Evolutionary conservation across 805 yeast genomes (phyloP), one percentile per base, ranked within the genome.

Genomic region (Ogataea ganodermae): DNA sequence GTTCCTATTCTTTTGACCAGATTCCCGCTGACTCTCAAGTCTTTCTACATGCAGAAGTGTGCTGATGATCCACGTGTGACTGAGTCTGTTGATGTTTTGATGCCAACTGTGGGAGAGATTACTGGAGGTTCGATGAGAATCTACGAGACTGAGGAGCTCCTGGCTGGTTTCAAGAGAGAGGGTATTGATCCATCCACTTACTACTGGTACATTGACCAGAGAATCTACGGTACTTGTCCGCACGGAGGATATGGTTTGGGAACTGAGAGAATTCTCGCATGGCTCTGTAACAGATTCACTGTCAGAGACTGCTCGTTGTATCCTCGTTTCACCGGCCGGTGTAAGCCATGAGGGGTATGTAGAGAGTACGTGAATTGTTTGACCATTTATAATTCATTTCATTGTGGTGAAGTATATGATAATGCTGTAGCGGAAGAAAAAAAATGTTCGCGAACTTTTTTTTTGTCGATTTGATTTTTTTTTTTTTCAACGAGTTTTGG

Each of bases 121-220:
- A 89, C 96, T 38, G 99, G 99, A 70, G 99, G 99, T 50, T 92
- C 98, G 40, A 94, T 94, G 99, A 91, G 99, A 80, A 90, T 89
- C 57, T 81, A 78, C 53, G 81, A 82, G 61, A 72, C 78, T 50
- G 89, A 89, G 36, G 98, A 92, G 70, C 78, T 94, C 60, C 67
- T 86, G 60, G 96, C 82, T 39, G 97, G 96, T 43, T 86, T 92
- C 79, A 84, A 84, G 73, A 88, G 97, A 73, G 99, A 94, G 75
- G 83, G 84, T 48, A 88, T 94, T 62, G 84, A 83, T 66, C 78
- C 89, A 46, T 81, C 75, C 18, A 76, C 92, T 27, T 94, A 94
- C 80, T 91, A 92, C 78, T 94, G 97, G 97, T 95, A 88, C 73
- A 81, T 81, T 49, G 99, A 94, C 67, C 92, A 86, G 74, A 84